These are phyloP conservation scores for Penicillium palitans DNA, from an alignment of 2,329 filamentous ascomycete genomes.

Conservation along the genomic window DNA sequence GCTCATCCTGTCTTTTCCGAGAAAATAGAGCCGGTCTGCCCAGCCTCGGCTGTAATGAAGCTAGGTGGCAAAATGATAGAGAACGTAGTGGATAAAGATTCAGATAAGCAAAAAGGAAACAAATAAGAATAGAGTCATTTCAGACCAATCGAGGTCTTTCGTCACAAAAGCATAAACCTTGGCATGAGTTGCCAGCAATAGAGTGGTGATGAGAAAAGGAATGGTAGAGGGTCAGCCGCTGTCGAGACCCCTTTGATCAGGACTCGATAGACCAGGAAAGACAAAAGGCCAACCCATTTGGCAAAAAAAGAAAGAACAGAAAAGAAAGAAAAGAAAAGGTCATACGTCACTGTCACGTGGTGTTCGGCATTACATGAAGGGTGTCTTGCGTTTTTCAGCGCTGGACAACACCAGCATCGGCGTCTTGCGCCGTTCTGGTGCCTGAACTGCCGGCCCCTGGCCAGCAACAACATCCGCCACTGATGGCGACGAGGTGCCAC, in stretches of 20 bases:
- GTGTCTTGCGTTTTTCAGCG: conserved; percentile 84
- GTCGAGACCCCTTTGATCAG: neutral
- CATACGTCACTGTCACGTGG: conserved; percentile 42
- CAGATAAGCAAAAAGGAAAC: conserved; percentile 2
- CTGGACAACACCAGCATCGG: conserved; percentile 85
- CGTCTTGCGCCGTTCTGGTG: conserved; percentile 70
- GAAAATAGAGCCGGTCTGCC: conserved; percentile 7
- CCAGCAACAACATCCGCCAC: conserved; percentile 48
- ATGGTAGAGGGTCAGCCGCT: conserved; percentile 5
- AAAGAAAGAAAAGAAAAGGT: conserved; percentile 20
- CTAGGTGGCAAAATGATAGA: conserved; percentile 1
- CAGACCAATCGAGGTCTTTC: conserved; percentile 26
- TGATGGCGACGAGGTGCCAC: conserved; percentile 34
- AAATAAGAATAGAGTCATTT: conserved; percentile 22
- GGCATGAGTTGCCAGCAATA: conserved; percentile 11
- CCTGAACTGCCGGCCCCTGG: conserved; percentile 57
- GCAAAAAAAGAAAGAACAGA: conserved; percentile 3
- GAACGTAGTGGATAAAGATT: conserved; percentile 1
- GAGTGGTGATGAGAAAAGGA: conserved; percentile 13
- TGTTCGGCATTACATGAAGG: conserved; percentile 54
- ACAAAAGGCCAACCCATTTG: conserved; percentile 8
- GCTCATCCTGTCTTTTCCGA: neutral
- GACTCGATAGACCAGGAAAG: conserved; percentile 7
- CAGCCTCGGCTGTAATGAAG: conserved; percentile 1
- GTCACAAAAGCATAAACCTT: conserved; percentile 16